Evolutionary conservation across 2,329 filamentous ascomycete species (phyloP), one percentile per base, ranked within the genome.

Genomic region (Rutstroemia sp.): DNA sequence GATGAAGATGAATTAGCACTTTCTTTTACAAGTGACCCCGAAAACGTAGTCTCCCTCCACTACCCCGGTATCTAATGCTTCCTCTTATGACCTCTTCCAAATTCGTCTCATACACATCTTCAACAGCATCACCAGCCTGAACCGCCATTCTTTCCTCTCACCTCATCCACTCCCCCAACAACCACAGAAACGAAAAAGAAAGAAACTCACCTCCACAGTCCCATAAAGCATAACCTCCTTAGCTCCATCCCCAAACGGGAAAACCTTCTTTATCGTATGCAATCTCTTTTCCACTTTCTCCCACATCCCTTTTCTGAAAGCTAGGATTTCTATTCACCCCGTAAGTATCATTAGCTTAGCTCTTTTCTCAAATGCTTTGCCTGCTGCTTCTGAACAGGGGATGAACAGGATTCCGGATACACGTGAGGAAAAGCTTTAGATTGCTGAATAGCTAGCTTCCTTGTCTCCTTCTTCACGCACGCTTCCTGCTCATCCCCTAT

Each of bases 151-250:
- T 7, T 19, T 2, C 2, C 6, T 37, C 25, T 49, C 12, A 1
- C 5, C 42, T 16, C n/a, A 8, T 18, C 46, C 46, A 14, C 46
- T 21, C 30, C 25, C 25, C 25, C 19, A 2, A 27, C 8, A 10
- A 19, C 6, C 9, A 27, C 14, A 23, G 8, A 52, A 25, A 42
- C 10, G 34, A 2, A 42, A 18, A 16, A 34, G 23, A 8, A 7
- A 23, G 23, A 27, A 39, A 56, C 54, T 56, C 16, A 56, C 54
- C 19, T 73, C 73, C 12, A 82, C 80, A 3, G 68, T 77, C 0
- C 79, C 79, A 61, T 75, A 75, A 4, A 81, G 62, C 79, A 82
- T 81, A 18, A 79, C 72, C 60, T 81, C 77, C 30, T 76, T 67
- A 1, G 72, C 67, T 41, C 70, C 68, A 2, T 69, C 57, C 7